phyloP scores from a whole-genome alignment of 2,329 filamentous ascomycete species.

The Sporothrix pallida region DNA sequence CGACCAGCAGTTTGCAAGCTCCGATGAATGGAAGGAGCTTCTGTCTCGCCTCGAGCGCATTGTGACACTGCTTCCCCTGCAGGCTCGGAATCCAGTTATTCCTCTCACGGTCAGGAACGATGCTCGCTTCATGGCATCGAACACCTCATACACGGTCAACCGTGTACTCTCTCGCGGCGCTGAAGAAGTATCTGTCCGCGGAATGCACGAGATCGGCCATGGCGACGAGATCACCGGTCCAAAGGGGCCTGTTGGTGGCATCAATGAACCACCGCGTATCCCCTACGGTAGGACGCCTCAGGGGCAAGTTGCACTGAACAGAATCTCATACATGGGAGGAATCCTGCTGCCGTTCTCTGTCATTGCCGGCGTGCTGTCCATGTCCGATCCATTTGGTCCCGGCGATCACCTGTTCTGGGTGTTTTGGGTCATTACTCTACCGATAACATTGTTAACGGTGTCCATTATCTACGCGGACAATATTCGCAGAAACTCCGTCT shows the following conservation, averaged over 20 bases:
- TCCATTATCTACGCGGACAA: constrained; percentile 57
- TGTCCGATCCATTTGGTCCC: constrained; percentile 53
- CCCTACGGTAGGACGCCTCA: constrained; percentile 38
- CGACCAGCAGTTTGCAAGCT: neutral
- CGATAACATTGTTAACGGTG: constrained; percentile 49
- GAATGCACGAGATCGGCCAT: neutral
- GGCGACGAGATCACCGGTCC: neutral
- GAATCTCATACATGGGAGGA: constrained; percentile 57
- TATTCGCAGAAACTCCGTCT: constrained; percentile 54
- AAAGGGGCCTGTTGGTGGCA: neutral
- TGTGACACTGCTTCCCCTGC: constrained; percentile 39
- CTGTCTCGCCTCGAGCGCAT: constrained; percentile 43
- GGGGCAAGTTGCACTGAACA: constrained; percentile 52
- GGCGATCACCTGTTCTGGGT: constrained; percentile 53
- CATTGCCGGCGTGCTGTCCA: constrained; percentile 55
- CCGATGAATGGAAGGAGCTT: constrained; percentile 44
- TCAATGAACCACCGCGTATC: neutral
- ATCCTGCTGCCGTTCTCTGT: constrained; percentile 56
- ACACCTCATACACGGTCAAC: constrained; percentile 8
- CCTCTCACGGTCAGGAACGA: constrained; percentile 1
- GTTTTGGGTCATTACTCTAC: constrained; percentile 54
- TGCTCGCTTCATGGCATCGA: neutral
- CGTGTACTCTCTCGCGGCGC: neutral
- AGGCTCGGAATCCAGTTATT: constrained; percentile 20
- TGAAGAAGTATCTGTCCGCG: neutral